Conservation (phyloP, 1,284 basidiomycete genomes). For the Ceraceosorus bombacis region DNA sequence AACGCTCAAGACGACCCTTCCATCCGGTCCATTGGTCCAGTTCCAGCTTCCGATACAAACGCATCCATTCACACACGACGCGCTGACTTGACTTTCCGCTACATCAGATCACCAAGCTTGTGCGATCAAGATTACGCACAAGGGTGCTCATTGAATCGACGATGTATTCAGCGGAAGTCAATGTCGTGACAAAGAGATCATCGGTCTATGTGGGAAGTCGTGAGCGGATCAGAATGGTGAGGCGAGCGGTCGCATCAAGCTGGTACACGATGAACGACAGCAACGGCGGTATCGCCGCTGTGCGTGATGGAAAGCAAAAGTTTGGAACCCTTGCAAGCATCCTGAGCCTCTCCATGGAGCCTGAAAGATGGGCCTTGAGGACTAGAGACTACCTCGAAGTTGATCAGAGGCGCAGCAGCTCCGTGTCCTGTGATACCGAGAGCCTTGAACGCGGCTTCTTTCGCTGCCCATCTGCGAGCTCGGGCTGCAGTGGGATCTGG, state of each 20-base stretch:
- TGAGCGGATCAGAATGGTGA: too few species aligned
- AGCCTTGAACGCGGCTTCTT: conserved; percentile 98
- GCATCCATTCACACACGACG: too few species aligned
- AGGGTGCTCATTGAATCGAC: too few species aligned
- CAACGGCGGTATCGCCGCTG: conserved; percentile 46
- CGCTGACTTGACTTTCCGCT: too few species aligned
- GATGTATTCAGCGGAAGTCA: too few species aligned
- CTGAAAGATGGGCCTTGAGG: conserved; percentile 59
- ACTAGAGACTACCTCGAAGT: conserved; percentile 83
- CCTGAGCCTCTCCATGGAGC: conserved; percentile 62
- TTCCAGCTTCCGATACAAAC: too few species aligned
- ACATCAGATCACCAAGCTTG: too few species aligned
- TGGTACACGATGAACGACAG: conserved; percentile 32
- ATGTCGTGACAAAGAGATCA: too few species aligned
- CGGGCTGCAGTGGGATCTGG: conserved; percentile 82
- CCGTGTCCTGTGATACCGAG: conserved; percentile 83
- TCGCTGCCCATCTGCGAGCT: conserved; percentile 92
- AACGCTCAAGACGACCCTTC: too few species aligned
- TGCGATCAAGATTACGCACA: too few species aligned
- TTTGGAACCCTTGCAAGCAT: conserved; percentile 60
- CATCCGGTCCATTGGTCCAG: too few species aligned
- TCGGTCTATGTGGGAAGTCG: too few species aligned
- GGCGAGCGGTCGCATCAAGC: background rate
- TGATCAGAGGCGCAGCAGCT: conserved; percentile 83
- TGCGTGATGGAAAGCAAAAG: conserved; percentile 84